Evolutionary conservation across 441 rosid species (phyloP), one percentile per base, ranked within the genome.

Genomic region (Arabidopsis hybrid): DNA sequence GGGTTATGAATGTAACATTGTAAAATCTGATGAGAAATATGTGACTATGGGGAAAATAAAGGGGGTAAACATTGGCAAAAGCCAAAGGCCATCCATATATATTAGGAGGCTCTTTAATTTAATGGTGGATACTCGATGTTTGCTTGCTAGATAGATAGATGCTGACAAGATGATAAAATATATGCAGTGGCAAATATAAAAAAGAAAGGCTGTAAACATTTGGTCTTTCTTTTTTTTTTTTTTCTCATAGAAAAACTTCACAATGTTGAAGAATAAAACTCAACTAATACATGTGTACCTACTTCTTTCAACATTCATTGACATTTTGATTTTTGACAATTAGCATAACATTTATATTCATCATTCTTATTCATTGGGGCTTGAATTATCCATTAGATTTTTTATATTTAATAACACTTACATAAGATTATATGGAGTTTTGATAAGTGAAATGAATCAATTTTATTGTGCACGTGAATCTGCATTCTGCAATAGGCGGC

Each of bases 151-250:
- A 26, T 32, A 32, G 34, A 31, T 17, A 43, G 65, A 64, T 60
- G 78, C 63, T 67, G 73, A 74, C 73, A 67, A 66, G 55, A 49
- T 50, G 56, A 36, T 43, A 55, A 64, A 34, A 72, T 53, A 17
- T 47, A 26, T 26, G 29, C 29, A 26, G 29, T 10, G 58, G 50
- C 77, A 59, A 49, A 59, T 74, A 13, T 34, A 58, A 26, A 58
- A 73, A 73, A 58, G 52, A 74, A 58, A 29, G 72, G 78, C 66
- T 65, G 53, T 66, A 57, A 58, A 43, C 64, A 43, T 74, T 66
- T 65, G 46, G 40, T 46, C 21, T 13, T 17, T 64, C 31, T 32
- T 47, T 49, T 21, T 52, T 26, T 21, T 21, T 26, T 26, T 26
- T 26, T 26, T 26, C 29, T 26, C 29, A 26, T 26, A 26, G 29